These are phyloP conservation scores for Royoungia palumana DNA, from an alignment of 768 basidiomycete genomes.

Conservation along the genomic window DNA sequence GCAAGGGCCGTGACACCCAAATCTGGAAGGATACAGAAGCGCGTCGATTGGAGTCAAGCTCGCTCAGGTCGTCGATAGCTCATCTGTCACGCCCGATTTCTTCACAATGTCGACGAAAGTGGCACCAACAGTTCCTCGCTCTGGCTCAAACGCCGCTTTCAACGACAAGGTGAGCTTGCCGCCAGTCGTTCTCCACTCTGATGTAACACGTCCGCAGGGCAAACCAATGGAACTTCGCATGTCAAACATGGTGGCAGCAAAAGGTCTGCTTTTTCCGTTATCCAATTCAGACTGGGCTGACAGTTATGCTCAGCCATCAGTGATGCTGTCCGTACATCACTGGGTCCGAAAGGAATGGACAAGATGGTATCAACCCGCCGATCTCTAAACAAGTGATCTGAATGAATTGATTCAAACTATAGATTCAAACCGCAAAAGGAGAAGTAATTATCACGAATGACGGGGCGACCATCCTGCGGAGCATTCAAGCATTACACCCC, in stretches of 20 bases:
- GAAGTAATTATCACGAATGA: constrained; percentile 99
- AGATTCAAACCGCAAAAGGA: constrained; percentile 96
- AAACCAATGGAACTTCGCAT: constrained; percentile 98
- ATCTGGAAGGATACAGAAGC: constrained; percentile 19
- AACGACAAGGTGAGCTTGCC: constrained; percentile 68
- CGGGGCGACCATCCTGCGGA: constrained; percentile 95
- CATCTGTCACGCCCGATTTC: constrained; percentile 10
- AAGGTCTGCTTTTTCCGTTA: constrained; percentile 51
- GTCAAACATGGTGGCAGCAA: constrained; percentile 97
- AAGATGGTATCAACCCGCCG: constrained; percentile 74
- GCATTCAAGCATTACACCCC: constrained; percentile 93
- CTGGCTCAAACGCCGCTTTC: constrained; percentile 72
- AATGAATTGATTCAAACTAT: constrained; percentile 10
- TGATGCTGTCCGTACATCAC: constrained; percentile 93
- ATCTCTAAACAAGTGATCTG: constrained; percentile 10
- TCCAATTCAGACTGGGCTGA: background rate
- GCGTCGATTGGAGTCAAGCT: constrained; percentile 16
- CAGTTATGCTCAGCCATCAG: constrained; percentile 69
- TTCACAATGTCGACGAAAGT: constrained; percentile 29
- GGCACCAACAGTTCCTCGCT: constrained; percentile 11
- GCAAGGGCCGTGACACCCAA: constrained; percentile 28
- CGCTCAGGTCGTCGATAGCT: constrained; percentile 6
- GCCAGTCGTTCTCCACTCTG: background rate
- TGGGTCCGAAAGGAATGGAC: constrained; percentile 98
- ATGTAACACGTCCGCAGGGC: constrained; percentile 53